A percentile compares a stretch with the other conserved stretches of the same genome.
Conservation (phyloP, 2,329 filamentous ascomycete genomes). For the Plenodomus lindquistii region DNA sequence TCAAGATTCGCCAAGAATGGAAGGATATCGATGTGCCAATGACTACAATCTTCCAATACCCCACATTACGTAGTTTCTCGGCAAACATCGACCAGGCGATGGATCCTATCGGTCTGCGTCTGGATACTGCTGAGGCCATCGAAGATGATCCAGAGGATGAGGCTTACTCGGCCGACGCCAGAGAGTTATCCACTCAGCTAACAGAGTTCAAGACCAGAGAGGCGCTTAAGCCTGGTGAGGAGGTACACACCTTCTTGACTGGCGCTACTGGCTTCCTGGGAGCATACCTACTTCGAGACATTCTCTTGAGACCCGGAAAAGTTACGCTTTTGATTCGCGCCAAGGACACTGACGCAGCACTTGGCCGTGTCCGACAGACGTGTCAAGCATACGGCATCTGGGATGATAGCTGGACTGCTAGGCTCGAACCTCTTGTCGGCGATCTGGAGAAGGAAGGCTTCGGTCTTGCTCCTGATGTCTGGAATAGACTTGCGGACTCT, state of each 20-base stretch:
- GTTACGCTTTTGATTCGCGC: conserved; percentile 78
- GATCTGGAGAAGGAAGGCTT: conserved; percentile 74
- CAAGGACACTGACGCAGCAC: conserved; percentile 62
- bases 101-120: conserved; percentile 53
- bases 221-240: conserved; percentile 47
- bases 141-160: conserved; percentile 55
- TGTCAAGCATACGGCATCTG: conserved; percentile 80
- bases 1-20: conserved; percentile 67
- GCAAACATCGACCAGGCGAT: conserved; percentile 56
- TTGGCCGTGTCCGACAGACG: conserved; percentile 68
- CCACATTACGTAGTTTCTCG: conserved; percentile 63
- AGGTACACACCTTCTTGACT: conserved; percentile 75
- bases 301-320: conserved; percentile 67
- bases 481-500: conserved; percentile 66
- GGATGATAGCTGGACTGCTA: conserved; percentile 67
- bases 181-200: conserved; percentile 56
- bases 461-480: conserved; percentile 68
- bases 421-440: conserved; percentile 71
- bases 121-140: conserved; percentile 43
- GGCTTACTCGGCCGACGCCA: conserved; percentile 58
- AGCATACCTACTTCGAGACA: conserved; percentile 74
- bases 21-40: conserved; percentile 69
- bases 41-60: conserved; percentile 69
- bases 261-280: conserved; percentile 91
- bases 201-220: conserved; percentile 39